phyloP scores from a whole-genome alignment of 345 rosid genomes.

The Adansonia digitata region DNA sequence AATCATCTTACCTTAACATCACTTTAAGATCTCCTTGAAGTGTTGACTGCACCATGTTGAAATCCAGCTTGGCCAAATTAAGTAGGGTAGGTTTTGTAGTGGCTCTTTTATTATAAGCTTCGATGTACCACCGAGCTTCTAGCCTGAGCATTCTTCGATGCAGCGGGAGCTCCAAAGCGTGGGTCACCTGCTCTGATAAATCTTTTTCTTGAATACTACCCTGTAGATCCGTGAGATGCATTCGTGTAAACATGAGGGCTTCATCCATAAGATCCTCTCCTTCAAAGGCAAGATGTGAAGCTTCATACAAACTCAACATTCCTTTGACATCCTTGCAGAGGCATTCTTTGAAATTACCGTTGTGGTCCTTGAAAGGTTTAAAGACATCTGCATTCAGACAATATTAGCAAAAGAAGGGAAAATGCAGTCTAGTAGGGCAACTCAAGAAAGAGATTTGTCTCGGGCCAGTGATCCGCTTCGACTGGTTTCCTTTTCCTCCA shows the following conservation, averaged over 20 bases:
- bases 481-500: too few species aligned
- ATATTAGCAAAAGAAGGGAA: too few species aligned
- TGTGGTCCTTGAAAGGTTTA: slow-evolving; percentile 18
- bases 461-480: too few species aligned
- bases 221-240: background rate
- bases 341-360: slow-evolving; percentile 19
- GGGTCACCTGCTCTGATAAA: slow-evolving; percentile 18
- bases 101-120: slow-evolving; percentile 11
- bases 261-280: too few species aligned
- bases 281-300: too few species aligned
- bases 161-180: slow-evolving; percentile 31
- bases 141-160: slow-evolving; percentile 23
- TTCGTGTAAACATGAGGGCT: too few species aligned
- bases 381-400: slow-evolving; percentile 24
- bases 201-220: background rate
- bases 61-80: slow-evolving; percentile 35
- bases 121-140: slow-evolving; percentile 33
- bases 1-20: slow-evolving; percentile 18
- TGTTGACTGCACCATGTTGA: slow-evolving; percentile 32
- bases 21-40: slow-evolving; percentile 30
- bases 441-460: too few species aligned
- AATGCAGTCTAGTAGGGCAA: too few species aligned
- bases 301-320: too few species aligned
- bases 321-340: too few species aligned
- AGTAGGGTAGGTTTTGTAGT: slow-evolving; percentile 16